Base-by-base conservation (phyloP, 2,329 filamentous ascomycete genomes). In the Pseudogymnoascus pannorum region DNA sequence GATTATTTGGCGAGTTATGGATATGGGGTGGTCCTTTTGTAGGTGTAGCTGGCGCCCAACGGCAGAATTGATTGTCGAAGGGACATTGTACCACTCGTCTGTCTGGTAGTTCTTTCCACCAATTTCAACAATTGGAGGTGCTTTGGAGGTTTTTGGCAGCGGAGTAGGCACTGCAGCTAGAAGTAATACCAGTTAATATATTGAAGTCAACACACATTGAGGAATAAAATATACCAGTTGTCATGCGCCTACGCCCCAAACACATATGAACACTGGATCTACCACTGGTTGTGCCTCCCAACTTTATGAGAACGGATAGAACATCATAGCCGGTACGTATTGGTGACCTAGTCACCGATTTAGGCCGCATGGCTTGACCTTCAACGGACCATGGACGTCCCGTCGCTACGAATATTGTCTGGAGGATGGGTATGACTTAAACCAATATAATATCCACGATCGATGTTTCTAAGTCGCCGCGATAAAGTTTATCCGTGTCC, bases 1-100 rank as follows among this genome's bases (percentile, higher is more conserved):
- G 71, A 99, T 95, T 64, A 99, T 87, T 69, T 92, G 85, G 38
- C 94, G 87, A 9, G 94, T 97, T 69, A 97, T 96, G 67, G 84
- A 85, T 35, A 99, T 81, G 22, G 94, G 94, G 71, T 99, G 94
- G 74, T 96, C 87, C 64, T 87, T 84, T 71, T 94, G 86, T n/a
- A 96, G 82, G 75, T 99, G 94, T n/a, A 99, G 81, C 60, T 84
- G 86, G 64, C 91, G 88, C 54, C 86, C 81, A 57, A 95, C 82
- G 61, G 89, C 85, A 20, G 85, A 79, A 57, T 92, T 77, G 65
- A 99, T 92, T 61, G 87, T 88, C 24, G 82, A 69, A 3, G 93
- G 87, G 12, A 89, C 81, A 75, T 99, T 99, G 75, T 88, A 94
- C 89, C 91, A 97, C 59, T 81, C 75, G 72, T 97, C 92, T 16